Conservation (phyloP, 768 basidiomycete species). For the Suillus subluteus region DNA sequence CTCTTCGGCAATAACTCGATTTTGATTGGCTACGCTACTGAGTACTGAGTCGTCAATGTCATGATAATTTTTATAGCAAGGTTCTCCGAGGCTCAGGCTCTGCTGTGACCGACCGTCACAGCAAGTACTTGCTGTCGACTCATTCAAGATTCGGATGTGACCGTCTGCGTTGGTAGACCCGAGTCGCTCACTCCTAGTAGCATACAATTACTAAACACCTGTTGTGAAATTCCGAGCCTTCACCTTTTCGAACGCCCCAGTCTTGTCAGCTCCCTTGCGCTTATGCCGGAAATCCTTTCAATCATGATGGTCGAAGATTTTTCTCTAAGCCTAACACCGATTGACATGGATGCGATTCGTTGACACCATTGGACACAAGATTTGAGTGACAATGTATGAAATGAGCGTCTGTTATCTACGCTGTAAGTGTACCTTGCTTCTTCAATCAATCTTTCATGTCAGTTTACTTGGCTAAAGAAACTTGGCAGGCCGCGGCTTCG, state of each 20-base stretch:
- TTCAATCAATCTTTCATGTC: neutral
- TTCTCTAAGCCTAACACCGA: neutral
- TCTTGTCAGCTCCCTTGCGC: neutral
- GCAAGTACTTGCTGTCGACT: too few relatives aligned
- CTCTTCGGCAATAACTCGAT: too few relatives aligned
- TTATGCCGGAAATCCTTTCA: neutral
- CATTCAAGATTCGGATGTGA: too few relatives aligned
- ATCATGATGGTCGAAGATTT: neutral
- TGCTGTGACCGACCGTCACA: too few relatives aligned
- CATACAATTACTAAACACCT: neutral
- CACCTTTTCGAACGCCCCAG: neutral
- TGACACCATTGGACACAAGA: neutral
- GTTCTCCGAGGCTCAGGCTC: too few relatives aligned
- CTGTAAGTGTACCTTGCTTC: neutral
- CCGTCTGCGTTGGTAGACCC: too few relatives aligned
- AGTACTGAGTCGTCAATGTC: too few relatives aligned
- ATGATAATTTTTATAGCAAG: too few relatives aligned
- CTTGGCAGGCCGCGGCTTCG: neutral
- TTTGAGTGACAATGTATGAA: neutral
- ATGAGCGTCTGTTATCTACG: neutral
- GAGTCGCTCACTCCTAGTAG: neutral
- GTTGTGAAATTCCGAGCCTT: neutral
- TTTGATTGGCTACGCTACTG: too few relatives aligned
- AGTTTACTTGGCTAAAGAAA: neutral
- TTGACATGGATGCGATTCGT: neutral